These are phyloP conservation scores for Sporormia fimetaria DNA, from an alignment of 495 filamentous ascomycete species.

Conservation along the genomic window DNA sequence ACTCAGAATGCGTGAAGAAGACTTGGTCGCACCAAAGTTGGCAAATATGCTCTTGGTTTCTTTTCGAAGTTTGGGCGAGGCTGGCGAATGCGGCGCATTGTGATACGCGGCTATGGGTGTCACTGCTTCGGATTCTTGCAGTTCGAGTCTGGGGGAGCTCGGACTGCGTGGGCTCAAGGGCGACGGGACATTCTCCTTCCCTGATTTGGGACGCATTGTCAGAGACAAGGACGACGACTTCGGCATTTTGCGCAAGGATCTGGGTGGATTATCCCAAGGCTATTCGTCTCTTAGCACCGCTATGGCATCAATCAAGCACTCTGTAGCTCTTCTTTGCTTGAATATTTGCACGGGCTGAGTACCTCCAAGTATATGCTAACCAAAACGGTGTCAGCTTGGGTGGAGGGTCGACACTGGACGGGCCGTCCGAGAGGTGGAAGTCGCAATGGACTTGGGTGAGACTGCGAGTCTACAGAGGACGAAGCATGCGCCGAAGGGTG, in stretches of 20 bases:
- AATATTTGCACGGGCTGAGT: constrained; percentile 10
- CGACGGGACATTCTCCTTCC: constrained; percentile 9
- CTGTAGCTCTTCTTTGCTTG: neutral
- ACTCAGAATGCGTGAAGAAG: constrained; percentile 34
- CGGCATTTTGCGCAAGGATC: constrained; percentile 24
- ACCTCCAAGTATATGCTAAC: constrained; percentile 13
- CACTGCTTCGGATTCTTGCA: constrained; percentile 23
- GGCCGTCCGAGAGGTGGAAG: neutral
- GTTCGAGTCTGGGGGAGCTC: constrained; percentile 4
- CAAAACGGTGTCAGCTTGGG: constrained; percentile 7
- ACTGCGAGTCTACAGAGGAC: constrained; percentile 1
- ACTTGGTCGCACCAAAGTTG: constrained; percentile 45
- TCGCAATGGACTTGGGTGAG: constrained; percentile 4
- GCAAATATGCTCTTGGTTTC: constrained; percentile 48
- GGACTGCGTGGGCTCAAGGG: constrained; percentile 20
- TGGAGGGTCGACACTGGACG: neutral
- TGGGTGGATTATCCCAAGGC: constrained; percentile 10
- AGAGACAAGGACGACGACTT: constrained; percentile 26
- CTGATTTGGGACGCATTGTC: constrained; percentile 17
- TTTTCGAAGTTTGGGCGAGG: constrained; percentile 38
- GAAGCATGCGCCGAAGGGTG: constrained; percentile 11
- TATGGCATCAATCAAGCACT: constrained; percentile 8
- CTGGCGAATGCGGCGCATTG: constrained; percentile 42
- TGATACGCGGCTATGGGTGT: constrained; percentile 47
- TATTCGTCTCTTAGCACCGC: constrained; percentile 13